Evolutionary conservation across 1,284 basidiomycete genomes (phyloP).

Genomic region (Waitea zeae): DNA sequence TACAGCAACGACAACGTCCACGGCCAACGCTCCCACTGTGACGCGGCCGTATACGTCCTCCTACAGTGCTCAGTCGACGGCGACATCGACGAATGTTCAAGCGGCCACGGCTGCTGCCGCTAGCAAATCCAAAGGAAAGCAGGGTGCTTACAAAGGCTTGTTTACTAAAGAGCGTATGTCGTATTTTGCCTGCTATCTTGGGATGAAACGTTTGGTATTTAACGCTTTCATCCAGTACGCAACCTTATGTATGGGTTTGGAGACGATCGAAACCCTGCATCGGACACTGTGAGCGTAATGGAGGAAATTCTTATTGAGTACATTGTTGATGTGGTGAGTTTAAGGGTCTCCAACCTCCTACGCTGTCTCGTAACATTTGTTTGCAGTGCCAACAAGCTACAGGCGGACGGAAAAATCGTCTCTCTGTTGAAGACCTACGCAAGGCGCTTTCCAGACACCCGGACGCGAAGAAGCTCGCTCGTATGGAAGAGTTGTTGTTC

Average conservation of each 20-base stretch:
- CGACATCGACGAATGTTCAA: conserved; percentile 16
- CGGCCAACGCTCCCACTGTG: conserved; percentile 8
- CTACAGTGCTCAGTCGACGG: conserved; percentile 38
- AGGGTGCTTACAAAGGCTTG: conserved; percentile 46
- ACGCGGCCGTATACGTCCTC: conserved; percentile 16
- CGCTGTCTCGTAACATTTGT: conserved; percentile 4
- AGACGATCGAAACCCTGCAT: conserved; percentile 75
- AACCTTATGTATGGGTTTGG: conserved; percentile 93
- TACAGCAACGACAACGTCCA: too few relatives aligned
- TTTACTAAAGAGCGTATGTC: conserved; percentile 65
- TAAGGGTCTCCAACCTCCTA: conserved; percentile 4
- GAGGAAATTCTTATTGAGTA: conserved; percentile 90
- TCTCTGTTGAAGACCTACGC: conserved; percentile 69
- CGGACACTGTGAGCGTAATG: conserved; percentile 81
- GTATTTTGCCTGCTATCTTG: too few relatives aligned
- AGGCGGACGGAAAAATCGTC: conserved; percentile 44
- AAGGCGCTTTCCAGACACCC: conserved; percentile 58
- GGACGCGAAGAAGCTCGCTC: conserved; percentile 73
- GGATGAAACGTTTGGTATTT: too few relatives aligned
- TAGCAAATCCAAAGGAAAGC: too few relatives aligned
- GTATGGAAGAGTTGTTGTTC: conserved; percentile 79
- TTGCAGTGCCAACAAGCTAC: conserved; percentile 55
- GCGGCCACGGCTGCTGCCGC: conserved; percentile 14
- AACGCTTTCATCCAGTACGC: conserved; percentile 42
- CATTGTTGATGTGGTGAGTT: conserved; percentile 68